A percentile compares a stretch with the other conserved stretches of the same genome.
Conservation (phyloP, 305 asterid species). For the Fraxinus angustifolia region DNA sequence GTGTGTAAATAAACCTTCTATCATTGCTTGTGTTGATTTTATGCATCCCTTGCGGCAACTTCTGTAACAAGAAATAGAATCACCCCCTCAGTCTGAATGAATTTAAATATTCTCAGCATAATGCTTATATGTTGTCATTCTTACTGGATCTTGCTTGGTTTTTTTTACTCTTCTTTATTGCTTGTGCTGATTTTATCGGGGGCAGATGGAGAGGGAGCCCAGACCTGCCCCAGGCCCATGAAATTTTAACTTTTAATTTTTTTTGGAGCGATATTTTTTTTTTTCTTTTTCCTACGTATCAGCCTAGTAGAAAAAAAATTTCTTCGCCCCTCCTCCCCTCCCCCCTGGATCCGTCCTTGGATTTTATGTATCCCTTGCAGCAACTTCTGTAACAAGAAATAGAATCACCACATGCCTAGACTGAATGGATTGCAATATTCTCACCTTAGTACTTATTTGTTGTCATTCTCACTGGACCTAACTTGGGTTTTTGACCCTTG, state of each 20-base stretch:
- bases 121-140: neutral
- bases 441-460: neutral
- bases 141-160: constrained; percentile 12
- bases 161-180: neutral
- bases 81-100: neutral
- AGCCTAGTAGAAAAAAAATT: too few relatives aligned
- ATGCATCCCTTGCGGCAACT: neutral
- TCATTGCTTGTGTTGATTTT: neutral
- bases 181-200: neutral
- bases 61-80: neutral
- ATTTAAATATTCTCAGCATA: neutral
- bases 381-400: constrained; percentile 7
- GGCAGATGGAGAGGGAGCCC: too few relatives aligned
- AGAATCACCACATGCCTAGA: constrained; percentile 14
- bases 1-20: neutral
- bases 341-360: too few relatives aligned
- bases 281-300: too few relatives aligned
- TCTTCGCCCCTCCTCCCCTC: too few relatives aligned
- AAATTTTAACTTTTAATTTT: too few relatives aligned
- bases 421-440: neutral
- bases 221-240: too few relatives aligned
- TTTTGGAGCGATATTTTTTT: too few relatives aligned
- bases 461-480: constrained; percentile 10
- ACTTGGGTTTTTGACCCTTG: constrained; percentile 7
- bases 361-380: neutral